Evolutionary conservation across 768 basidiomycete genomes (phyloP).

Genomic region (Leccinum longicurvipes): DNA sequence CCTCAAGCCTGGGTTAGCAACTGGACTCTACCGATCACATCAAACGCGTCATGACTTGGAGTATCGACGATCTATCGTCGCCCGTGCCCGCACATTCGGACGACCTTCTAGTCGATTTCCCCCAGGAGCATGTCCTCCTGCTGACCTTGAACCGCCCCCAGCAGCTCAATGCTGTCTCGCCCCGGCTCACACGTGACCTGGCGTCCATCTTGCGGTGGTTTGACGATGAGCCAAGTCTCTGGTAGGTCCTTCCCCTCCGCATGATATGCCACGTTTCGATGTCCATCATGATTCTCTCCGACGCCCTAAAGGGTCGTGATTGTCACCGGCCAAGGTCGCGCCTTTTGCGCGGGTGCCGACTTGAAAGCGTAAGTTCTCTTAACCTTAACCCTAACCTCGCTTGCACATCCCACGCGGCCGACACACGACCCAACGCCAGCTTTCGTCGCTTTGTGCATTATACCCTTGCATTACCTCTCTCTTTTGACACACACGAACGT

Average conservation of each 20-base stretch:
- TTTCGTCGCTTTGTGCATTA: too few species aligned
- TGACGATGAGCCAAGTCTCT: slow-evolving; percentile 65
- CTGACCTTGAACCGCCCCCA: slow-evolving; percentile 66
- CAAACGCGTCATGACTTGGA: not conserved
- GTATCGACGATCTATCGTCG: not conserved
- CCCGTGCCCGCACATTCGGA: slow-evolving; percentile 32
- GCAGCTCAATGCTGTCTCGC: slow-evolving; percentile 71
- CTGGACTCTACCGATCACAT: not conserved
- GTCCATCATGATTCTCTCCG: not conserved
- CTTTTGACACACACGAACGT: not conserved
- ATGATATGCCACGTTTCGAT: not conserved
- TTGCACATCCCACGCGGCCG: not conserved
- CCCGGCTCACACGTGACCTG: slow-evolving; percentile 53
- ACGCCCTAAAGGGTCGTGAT: slow-evolving; percentile 59
- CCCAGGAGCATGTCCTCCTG: slow-evolving; percentile 49
- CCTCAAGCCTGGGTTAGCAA: not conserved
- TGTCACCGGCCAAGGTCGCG: slow-evolving; percentile 67
- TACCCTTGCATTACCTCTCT: not conserved
- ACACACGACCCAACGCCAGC: not conserved
- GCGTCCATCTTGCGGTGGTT: slow-evolving; percentile 63
- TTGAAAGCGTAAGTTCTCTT: slow-evolving; percentile 58
- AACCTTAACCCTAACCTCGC: not conserved
- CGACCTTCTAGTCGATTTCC: slow-evolving; percentile 40
- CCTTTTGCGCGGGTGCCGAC: slow-evolving; percentile 81
- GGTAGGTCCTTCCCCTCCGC: slow-evolving; percentile 41